Conservation (phyloP, 202 grass and related monocot species). For the Schoenoplectus tabernaemontani region DNA sequence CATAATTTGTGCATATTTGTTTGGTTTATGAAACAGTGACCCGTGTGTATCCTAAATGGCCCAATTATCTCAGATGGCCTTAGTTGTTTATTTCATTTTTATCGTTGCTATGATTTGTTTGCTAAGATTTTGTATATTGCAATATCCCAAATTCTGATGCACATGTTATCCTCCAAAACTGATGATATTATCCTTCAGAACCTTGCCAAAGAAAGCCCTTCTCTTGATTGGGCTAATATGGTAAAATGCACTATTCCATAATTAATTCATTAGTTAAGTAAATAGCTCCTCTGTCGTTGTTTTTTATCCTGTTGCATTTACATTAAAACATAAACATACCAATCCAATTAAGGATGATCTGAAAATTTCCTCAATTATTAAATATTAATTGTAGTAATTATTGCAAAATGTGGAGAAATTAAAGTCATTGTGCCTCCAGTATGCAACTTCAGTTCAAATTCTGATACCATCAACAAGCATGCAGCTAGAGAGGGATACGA, state of each 20-base stretch:
- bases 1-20: neutral
- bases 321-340: neutral
- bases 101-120: neutral
- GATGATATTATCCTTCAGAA: neutral
- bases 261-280: neutral
- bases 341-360: neutral
- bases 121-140: neutral
- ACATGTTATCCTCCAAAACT: neutral
- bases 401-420: conserved; percentile 86
- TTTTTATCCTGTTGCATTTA: neutral
- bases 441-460: conserved; percentile 75
- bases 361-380: neutral
- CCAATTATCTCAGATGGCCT: neutral
- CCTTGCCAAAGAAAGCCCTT: neutral
- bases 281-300: neutral
- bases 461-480: conserved; percentile 69
- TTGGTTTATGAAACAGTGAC: neutral
- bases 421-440: conserved; percentile 72
- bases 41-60: neutral
- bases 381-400: conserved; percentile 6
- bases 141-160: neutral
- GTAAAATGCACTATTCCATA: neutral
- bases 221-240: neutral
- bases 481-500: conserved; percentile 30
- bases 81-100: neutral